A percentile compares a stretch with the other conserved stretches of the same genome.
Conservation (phyloP, 179 eudicot species). For the Silene noctiflora region DNA sequence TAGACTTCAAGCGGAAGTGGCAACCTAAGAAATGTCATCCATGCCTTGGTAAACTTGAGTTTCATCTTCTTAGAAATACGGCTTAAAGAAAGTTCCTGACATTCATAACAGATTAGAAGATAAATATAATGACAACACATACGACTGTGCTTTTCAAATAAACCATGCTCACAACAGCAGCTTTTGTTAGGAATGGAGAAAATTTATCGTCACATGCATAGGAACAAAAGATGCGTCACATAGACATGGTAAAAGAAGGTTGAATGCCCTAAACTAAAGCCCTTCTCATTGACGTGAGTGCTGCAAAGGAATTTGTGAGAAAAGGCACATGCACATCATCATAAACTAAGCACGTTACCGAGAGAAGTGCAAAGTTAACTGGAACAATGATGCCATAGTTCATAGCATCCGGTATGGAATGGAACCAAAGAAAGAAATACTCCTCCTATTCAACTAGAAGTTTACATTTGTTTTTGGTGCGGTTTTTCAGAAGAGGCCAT, state of each 20-base stretch:
- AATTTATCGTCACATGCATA: neutral
- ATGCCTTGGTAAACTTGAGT: conserved; percentile 70
- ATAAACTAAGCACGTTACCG: neutral
- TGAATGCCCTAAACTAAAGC: neutral
- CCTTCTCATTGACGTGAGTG: neutral
- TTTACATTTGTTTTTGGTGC: too few relatives aligned
- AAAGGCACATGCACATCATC: neutral
- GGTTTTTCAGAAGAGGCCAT: too few relatives aligned
- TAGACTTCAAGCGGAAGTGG: conserved; percentile 85
- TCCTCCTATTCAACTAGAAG: too few relatives aligned
- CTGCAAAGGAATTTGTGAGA: neutral
- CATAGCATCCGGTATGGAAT: neutral
- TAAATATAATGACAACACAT: neutral
- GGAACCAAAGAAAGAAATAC: neutral
- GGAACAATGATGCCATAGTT: neutral
- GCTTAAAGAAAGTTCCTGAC: conserved; percentile 46
- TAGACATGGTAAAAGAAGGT: neutral
- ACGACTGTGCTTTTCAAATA: neutral
- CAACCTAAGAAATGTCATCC: conserved; percentile 78
- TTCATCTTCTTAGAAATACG: conserved; percentile 64
- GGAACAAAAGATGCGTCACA: neutral
- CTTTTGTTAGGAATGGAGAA: neutral
- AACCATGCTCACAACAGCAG: neutral
- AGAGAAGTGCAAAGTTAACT: neutral
- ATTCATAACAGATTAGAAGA: conserved; percentile 4